phyloP scores from a whole-genome alignment of 2,329 filamentous ascomycete genomes.

The Penicillium sp. region DNA sequence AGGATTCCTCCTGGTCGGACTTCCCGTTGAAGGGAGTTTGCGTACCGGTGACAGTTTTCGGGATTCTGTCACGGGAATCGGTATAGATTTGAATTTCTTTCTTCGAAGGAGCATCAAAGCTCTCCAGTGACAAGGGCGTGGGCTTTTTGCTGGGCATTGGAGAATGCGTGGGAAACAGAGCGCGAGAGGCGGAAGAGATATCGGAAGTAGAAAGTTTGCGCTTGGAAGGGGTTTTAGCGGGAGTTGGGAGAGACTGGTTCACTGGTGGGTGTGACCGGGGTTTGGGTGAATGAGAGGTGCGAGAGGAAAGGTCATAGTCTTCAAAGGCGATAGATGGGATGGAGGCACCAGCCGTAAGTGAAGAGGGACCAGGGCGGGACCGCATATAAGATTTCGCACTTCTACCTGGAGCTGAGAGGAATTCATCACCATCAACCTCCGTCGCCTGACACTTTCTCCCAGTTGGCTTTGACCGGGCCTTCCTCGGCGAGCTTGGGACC shows the following conservation, averaged over 20 bases:
- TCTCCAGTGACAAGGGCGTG: slow-evolving; percentile 50
- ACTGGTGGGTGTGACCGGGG: slow-evolving; percentile 21
- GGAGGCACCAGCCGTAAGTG: background rate
- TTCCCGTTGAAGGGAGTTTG: slow-evolving; percentile 59
- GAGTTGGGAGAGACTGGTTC: slow-evolving; percentile 61
- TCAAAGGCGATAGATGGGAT: slow-evolving; percentile 11
- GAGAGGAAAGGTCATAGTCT: slow-evolving; percentile 18
- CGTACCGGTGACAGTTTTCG: slow-evolving; percentile 54
- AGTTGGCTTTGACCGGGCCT: slow-evolving; percentile 27
- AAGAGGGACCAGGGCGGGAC: background rate
- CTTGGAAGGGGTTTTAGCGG: slow-evolving; percentile 62
- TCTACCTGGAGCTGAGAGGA: slow-evolving; percentile 8
- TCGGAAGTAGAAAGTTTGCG: slow-evolving; percentile 55
- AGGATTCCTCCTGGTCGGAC: background rate
- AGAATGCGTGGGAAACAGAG: slow-evolving; percentile 55
- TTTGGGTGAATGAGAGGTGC: slow-evolving; percentile 24
- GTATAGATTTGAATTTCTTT: slow-evolving; percentile 61
- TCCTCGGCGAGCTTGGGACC: slow-evolving; percentile 25
- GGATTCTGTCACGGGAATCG: slow-evolving; percentile 66
- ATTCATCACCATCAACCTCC: slow-evolving; percentile 7
- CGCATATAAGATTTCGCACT: background rate
- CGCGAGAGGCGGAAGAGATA: slow-evolving; percentile 55
- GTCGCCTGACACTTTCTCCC: slow-evolving; percentile 28
- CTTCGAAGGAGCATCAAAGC: slow-evolving; percentile 40
- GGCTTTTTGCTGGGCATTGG: slow-evolving; percentile 55